Base-by-base conservation (phyloP, 192 early-diverging fungal species). In the Entomortierella lignicola region DNA sequence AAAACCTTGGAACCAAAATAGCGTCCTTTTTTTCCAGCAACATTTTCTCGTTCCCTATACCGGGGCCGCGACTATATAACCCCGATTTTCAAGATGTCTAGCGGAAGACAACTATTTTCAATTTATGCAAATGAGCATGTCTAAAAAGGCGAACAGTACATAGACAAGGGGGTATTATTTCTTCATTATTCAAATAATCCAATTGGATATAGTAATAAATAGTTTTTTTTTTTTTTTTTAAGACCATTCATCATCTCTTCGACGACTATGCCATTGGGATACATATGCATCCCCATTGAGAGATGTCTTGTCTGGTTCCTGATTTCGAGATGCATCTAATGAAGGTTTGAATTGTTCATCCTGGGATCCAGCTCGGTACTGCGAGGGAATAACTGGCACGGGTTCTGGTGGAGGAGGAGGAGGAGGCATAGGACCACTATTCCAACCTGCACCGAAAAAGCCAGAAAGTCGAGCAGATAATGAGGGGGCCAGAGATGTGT, bases 201-300 rank as follows among this genome's bases (percentile, higher is more conserved):
- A 10, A 37, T 37, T 4, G 34, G 4, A 37, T 37, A 37, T 37
- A 37, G 34, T 4, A 7, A 37, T 37, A 37, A 7, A 7, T 4
- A 25, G 27, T 25, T 18, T 25, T 21, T 66, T 43, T 17, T 55
- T 21, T 29, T 41, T 6, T 11, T 17, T 56, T 51, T 43, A 77
- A 10, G 74, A 77, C 74, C 74, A 77, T 2, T 77, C 74, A 34
- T 77, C 74, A 34, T 69, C 11, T 10, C 34, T 37, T 0, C 74
- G 66, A 13, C 74, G 74, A 25, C 30, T 69, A 31, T 77, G 74
- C 74, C 74, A 77, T 26, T 77, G 74, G 0, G 66, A 59, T 37
- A 48, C 25, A 51, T 77, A 77, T 2, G 30, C 60, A 18, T 69
- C 74, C 0, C 66, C 74, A 64, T 77, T 53, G 23, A 65, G 10